These are phyloP conservation scores for Calonectria crousiana DNA, from an alignment of 2,329 filamentous ascomycete genomes.

Conservation along the genomic window DNA sequence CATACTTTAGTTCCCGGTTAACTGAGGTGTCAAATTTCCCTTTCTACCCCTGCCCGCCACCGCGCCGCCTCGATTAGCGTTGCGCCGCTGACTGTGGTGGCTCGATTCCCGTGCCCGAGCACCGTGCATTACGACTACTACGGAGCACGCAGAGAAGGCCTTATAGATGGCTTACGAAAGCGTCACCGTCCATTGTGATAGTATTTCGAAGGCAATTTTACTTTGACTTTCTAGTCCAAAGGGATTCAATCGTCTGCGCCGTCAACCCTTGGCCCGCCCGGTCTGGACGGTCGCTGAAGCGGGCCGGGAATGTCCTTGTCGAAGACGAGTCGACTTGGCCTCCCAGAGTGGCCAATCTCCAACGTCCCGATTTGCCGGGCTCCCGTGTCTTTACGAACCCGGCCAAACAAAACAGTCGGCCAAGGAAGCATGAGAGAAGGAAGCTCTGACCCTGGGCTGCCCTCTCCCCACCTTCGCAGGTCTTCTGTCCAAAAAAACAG, in stretches of 20 bases:
- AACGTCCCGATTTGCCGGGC: background rate
- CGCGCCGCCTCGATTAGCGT: background rate
- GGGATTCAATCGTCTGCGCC: background rate
- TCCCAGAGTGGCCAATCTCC: background rate
- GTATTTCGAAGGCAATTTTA: background rate
- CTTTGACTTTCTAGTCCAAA: background rate
- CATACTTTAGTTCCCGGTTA: background rate
- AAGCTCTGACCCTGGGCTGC: background rate
- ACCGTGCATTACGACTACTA: background rate
- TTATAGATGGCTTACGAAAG: background rate
- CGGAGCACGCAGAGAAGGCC: background rate
- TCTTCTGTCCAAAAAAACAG: background rate
- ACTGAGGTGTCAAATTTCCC: slow-evolving; percentile 8
- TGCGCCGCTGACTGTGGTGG: background rate
- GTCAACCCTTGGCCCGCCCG: background rate
- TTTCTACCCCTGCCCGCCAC: background rate
- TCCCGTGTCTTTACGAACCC: background rate
- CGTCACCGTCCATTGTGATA: background rate
- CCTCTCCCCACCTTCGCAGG: background rate
- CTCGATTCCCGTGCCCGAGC: background rate
- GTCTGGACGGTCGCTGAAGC: background rate
- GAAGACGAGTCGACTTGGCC: background rate
- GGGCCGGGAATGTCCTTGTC: background rate
- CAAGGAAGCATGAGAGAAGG: slow-evolving; percentile 2
- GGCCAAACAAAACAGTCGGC: background rate